Evolutionary conservation across 345 rosid species (phyloP).

Genomic region (Durio zibethinus): DNA sequence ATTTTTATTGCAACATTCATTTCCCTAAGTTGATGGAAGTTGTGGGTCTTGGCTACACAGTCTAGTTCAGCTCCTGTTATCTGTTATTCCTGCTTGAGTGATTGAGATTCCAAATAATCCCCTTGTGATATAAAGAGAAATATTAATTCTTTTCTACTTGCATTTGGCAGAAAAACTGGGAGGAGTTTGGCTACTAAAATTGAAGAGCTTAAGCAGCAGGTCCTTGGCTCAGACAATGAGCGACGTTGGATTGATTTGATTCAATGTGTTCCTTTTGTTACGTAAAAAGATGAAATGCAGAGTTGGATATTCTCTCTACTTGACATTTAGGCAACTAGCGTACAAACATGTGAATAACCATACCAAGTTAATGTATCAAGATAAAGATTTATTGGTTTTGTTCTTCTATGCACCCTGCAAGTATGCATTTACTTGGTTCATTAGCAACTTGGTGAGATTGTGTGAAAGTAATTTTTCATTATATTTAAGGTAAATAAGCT

Average conservation of each 20-base stretch:
- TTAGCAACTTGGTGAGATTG: too few species aligned
- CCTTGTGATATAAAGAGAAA: neutral
- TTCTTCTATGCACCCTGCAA: neutral
- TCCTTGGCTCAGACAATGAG: constrained; percentile 54
- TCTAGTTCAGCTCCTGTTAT: constrained; percentile 77
- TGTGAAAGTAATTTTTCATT: too few species aligned
- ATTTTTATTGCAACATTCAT: constrained; percentile 32
- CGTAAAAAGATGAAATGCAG: constrained; percentile 1
- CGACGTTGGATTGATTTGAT: constrained; percentile 12
- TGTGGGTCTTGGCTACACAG: constrained; percentile 82
- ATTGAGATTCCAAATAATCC: neutral
- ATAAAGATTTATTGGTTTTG: neutral
- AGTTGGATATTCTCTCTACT: neutral
- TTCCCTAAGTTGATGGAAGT: constrained; percentile 84
- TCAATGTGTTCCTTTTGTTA: neutral
- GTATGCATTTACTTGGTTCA: neutral
- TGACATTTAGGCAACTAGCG: constrained; percentile 12
- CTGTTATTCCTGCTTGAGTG: constrained; percentile 41
- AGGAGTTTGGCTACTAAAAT: constrained; percentile 56
- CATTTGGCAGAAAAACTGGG: constrained; percentile 53
- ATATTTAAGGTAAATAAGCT: too few species aligned
- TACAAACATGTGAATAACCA: constrained; percentile 9
- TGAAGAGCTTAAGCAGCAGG: constrained; percentile 65
- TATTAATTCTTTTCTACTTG: neutral
- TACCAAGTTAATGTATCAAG: constrained; percentile 4